Percentiles rank a stretch among this genome's conserved stretches.
These are phyloP conservation scores for Boletus mariae DNA, from an alignment of 1,284 basidiomycete genomes.

Conservation along the genomic window DNA sequence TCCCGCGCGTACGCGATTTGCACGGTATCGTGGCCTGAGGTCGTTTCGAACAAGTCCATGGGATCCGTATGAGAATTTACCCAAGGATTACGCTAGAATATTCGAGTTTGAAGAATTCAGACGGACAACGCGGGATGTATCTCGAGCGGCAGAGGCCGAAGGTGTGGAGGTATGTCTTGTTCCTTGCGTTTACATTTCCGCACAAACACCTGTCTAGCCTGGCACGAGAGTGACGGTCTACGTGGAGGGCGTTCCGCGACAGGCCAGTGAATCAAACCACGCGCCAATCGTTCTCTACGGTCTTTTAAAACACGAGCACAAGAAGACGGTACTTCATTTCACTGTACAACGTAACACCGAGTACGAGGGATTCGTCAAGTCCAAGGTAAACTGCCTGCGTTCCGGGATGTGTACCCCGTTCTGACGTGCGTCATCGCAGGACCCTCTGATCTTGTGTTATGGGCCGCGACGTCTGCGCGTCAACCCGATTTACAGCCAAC, in stretches of 20 bases:
- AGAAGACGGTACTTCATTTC: constrained; percentile 91
- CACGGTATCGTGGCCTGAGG: constrained; percentile 87
- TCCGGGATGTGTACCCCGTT: neutral
- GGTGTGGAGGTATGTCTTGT: constrained; percentile 57
- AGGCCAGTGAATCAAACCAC: constrained; percentile 34
- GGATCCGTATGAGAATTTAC: constrained; percentile 97
- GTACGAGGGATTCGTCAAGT: constrained; percentile 82
- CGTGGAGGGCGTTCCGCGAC: constrained; percentile 68
- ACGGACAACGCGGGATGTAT: constrained; percentile 78
- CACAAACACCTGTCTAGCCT: constrained; percentile 43
- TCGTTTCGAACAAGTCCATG: constrained; percentile 94
- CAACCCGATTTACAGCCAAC: constrained; percentile 90
- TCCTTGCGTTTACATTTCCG: neutral
- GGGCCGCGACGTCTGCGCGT: constrained; percentile 84
- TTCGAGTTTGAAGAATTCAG: constrained; percentile 98
- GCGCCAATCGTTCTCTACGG: constrained; percentile 77
- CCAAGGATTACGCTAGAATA: constrained; percentile 89
- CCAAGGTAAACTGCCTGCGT: constrained; percentile 62
- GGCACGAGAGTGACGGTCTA: constrained; percentile 77
- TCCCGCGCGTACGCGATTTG: constrained; percentile 85
- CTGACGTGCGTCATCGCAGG: constrained; percentile 43
- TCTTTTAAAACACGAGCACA: constrained; percentile 93
- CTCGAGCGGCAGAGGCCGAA: constrained; percentile 55
- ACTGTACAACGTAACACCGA: constrained; percentile 95
- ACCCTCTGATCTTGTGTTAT: constrained; percentile 84